A percentile compares a stretch with the other conserved stretches of the same genome.
Evolutionary conservation across 83 land plant genomes (phyloP).

Genomic region (Picea abies): DNA sequence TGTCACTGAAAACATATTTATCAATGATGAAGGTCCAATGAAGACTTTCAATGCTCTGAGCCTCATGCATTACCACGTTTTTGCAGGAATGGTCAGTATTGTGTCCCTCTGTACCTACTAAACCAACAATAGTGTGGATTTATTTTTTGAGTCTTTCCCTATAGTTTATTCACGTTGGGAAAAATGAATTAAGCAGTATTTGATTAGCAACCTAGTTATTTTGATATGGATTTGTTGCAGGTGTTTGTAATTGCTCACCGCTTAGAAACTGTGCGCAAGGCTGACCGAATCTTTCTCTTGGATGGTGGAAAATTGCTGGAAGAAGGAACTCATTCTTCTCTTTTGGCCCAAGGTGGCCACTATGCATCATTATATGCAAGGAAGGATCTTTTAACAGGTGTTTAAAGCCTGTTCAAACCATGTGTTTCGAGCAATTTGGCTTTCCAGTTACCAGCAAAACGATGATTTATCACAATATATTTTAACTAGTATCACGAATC

Average conservation of each 20-base stretch:
- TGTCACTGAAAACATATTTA: no score
- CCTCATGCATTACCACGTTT: neutral
- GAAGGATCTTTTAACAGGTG: slow-evolving; percentile 14
- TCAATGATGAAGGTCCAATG: neutral
- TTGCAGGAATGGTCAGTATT: neutral
- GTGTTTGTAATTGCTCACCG: slow-evolving; percentile 94
- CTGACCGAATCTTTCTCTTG: slow-evolving; percentile 72
- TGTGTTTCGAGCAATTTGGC: no score
- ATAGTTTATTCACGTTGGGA: neutral
- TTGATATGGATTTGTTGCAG: slow-evolving; percentile 30
- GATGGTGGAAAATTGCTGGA: slow-evolving; percentile 70
- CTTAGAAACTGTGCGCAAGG: slow-evolving; percentile 82
- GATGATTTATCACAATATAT: no score
- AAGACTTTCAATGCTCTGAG: neutral
- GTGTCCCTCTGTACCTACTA: neutral
- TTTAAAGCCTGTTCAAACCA: no score
- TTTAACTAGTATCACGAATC: no score
- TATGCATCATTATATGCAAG: slow-evolving; percentile 39
- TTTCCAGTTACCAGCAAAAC: no score
- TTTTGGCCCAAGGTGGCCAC: slow-evolving; percentile 38
- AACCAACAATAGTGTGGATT: neutral
- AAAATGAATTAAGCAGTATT: neutral
- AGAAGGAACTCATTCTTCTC: slow-evolving; percentile 65
- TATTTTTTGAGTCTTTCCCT: neutral
- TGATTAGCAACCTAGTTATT: neutral